Base-by-base conservation (phyloP, 2,329 filamentous ascomycete species). In the Fusarium odoratissimum region DNA sequence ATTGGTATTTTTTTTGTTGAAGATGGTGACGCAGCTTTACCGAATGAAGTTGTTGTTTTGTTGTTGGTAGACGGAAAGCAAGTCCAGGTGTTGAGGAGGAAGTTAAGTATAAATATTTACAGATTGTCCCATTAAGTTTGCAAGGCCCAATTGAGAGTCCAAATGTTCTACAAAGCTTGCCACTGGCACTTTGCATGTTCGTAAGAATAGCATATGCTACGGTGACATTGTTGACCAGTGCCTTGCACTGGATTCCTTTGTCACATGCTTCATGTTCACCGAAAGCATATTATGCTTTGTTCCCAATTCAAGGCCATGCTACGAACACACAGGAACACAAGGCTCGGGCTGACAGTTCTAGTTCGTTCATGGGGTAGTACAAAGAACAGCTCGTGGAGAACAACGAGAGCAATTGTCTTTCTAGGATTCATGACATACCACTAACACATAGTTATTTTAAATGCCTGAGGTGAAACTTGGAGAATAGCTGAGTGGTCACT, bases 381-480 rank as follows among this genome's bases (percentile, higher is more conserved):
- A 51, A 35, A 51, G 21, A 25, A 23, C 12, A 35, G 16, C 8
- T 19, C 4, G 3, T 6, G 9, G n/a, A 33, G 11, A 23, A 23
- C 11, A 19, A 10, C 9, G n/a, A 33, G n/a, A 49, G 17, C 30
- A 19, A 33, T 4, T 3, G 2, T 4, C 2, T 19, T 10, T 17
- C 8, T 8, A 8, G 3, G 2, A 6, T 10, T 13, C 9, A 9
- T n/a, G 1, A 4, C 6, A 23, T 1, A 14, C n/a, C 8, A 14
- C 4, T 3, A 4, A 1, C 0, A 11, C 10, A 4, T 19, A 4
- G 6, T 4, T 4, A 9, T 23, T 19, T 17, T 14, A 2, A 8
- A 14, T 23, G 8, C 2, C n/a, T 2, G 0, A 8, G 0, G 4
- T 3, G 0, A 25, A 2, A 5, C 11, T 14, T 4, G 2, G 3